Base-by-base conservation (phyloP, 768 basidiomycete species). In the Pleurotus giganteus region DNA sequence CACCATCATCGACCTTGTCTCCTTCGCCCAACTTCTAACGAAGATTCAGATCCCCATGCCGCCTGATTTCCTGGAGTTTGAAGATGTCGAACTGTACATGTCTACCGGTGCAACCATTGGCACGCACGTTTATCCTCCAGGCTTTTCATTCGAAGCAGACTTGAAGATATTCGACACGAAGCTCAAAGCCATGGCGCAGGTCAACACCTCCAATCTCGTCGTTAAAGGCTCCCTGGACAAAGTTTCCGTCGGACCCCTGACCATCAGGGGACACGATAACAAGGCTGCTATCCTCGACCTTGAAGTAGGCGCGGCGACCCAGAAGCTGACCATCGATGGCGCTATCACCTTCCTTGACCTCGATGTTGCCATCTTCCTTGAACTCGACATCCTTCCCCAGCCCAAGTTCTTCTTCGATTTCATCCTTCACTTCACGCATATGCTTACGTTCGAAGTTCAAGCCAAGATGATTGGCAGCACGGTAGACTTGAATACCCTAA, bases 21-120 rank as follows among this genome's bases (percentile, higher is more conserved):
- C 32, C n/a, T 29, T 55, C 15, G 54, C 54, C n/a, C 27, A 45
- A 5, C 47, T 51, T 19, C 26, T 55, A 5, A 53, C 50, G 15
- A 7, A 36, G 19, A 6, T 53, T 6, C 5, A 50, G 13, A 55
- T 55, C 27, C 54, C 54, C 34, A 21, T 7, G 7, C 49, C 45
- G 11, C 54, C 54, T 21, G 41, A 55, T 34, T 55, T 55, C 29
- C 26, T 55, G n/a, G 50, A 28, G 13, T 55, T 55, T 34, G 21
- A 39, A 15, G 27, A 55, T 23, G 34, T 55, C 54, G 45, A 49
- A 23, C 45, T 55, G 15, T 55, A 55, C 29, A n/a, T 55, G 7
- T 43, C 54, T 13, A 19, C 27, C n/a, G 54, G 54, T 8, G 45
- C 45, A 29, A 55, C 54, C 37, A 55, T 55, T n/a, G 47, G 54